These are phyloP conservation scores for Halteria grandinella DNA, from an alignment of 73 alveolate species.

Conservation along the genomic window DNA sequence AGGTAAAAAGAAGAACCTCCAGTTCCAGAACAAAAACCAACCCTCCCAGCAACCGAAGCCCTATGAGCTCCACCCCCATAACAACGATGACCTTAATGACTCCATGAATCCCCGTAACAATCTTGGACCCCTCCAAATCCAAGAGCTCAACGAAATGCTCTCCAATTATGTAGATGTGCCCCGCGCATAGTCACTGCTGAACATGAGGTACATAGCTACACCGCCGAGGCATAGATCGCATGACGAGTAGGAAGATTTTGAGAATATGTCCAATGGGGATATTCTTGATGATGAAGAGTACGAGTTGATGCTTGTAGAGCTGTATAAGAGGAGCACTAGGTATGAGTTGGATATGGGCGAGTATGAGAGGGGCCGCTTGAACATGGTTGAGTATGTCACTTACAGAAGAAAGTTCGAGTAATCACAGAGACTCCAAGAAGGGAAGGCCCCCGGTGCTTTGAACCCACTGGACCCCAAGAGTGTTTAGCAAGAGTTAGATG, in stretches of 20 bases:
- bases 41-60: background rate
- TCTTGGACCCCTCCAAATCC: slow-evolving; percentile 15
- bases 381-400: slow-evolving; percentile 1
- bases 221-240: too few relatives aligned
- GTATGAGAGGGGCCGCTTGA: background rate
- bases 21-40: background rate
- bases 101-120: background rate
- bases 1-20: slow-evolving; percentile 1
- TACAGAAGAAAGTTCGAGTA: slow-evolving; percentile 44
- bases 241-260: background rate
- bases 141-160: slow-evolving; percentile 22
- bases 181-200: slow-evolving; percentile 9
- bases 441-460: background rate
- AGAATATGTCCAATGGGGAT: background rate
- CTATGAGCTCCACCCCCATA: background rate
- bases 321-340: slow-evolving; percentile 6
- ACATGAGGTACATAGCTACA: slow-evolving; percentile 19
- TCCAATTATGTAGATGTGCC: slow-evolving; percentile 38
- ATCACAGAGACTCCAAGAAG: slow-evolving; percentile 19
- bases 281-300: slow-evolving; percentile 14
- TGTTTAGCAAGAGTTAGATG: slow-evolving; percentile 31
- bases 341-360: slow-evolving; percentile 26
- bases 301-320: background rate
- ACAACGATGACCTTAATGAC: background rate
- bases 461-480: slow-evolving; percentile 7